phyloP scores from a whole-genome alignment of 495 filamentous ascomycete species.

The Talaromyces borbonicus region DNA sequence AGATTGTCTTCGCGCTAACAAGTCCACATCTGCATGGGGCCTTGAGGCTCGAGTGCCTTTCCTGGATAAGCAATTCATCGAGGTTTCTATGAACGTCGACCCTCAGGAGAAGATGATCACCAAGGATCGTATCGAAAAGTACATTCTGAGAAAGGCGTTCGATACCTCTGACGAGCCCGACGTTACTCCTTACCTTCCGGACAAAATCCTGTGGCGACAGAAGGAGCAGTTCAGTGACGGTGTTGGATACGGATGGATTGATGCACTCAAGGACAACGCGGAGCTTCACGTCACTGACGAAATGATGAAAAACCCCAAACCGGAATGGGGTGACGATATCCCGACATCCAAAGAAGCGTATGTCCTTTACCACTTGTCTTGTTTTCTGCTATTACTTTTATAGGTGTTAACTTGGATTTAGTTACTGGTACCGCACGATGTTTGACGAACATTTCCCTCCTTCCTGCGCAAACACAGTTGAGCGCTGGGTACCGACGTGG shows the following conservation, averaged over 20 bases:
- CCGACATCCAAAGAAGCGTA: slow-evolving; percentile 96
- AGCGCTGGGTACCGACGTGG: slow-evolving; percentile 98
- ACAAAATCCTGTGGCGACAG: slow-evolving; percentile 93
- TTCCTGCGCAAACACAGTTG: slow-evolving; percentile 82
- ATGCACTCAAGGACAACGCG: slow-evolving; percentile 88
- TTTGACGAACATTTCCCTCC: slow-evolving; percentile 97
- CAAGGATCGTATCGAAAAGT: slow-evolving; percentile 86
- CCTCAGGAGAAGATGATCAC: slow-evolving; percentile 92
- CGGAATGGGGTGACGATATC: slow-evolving; percentile 84
- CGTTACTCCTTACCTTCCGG: slow-evolving; percentile 73
- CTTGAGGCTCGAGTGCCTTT: slow-evolving; percentile 97
- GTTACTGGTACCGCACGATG: slow-evolving; percentile 96
- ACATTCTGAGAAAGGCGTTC: slow-evolving; percentile 93
- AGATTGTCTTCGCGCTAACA: slow-evolving; percentile 95
- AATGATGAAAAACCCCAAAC: slow-evolving; percentile 93
- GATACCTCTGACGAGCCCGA: slow-evolving; percentile 80
- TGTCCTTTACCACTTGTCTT: slow-evolving; percentile 18
- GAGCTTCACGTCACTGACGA: slow-evolving; percentile 84
- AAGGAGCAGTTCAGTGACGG: slow-evolving; percentile 99
- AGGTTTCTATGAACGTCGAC: slow-evolving; percentile 84
- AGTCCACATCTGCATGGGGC: slow-evolving; percentile 98
- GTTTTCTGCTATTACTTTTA: no score
- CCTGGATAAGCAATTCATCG: slow-evolving; percentile 93
- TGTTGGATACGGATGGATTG: slow-evolving; percentile 98
- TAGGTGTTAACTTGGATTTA: slow-evolving; percentile 10